Evolutionary conservation across 176 grass and related monocot genomes (phyloP), one percentile per base, ranked within the genome.

Genomic region (Phoenix roebelenii): DNA sequence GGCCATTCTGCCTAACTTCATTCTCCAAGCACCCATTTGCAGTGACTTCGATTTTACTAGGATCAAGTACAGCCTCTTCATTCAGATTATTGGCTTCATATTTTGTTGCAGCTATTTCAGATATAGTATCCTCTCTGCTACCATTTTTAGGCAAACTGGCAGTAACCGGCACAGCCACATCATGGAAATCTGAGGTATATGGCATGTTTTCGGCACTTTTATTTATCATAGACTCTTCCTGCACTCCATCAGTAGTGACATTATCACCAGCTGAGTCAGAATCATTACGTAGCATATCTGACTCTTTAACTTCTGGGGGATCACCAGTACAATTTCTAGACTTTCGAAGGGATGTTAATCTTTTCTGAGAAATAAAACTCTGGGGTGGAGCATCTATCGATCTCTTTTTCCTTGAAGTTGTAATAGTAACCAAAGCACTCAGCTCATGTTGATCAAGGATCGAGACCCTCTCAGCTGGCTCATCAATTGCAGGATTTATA

Each of bases 371-470:
- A 52, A 59, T 59, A 49, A 74, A 78, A 55, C 49, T 63, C 50
- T 83, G 62, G 49, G 51, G 72, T 51, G 49, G 72, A 63, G 59
- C 9, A 59, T 73, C 79, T 52, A 58, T 70, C 52, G 52, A 57
- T 25, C 69, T 79, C 68, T 85, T 84, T 64, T 70, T 82, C 29
- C 59, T 82, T 63, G 81, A 77, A 64, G 70, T 73, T 69, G 72
- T 86, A 66, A 26, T 68, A 79, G 78, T 60, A 52, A 67, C 67
- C 65, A 83, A 72, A 72, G 78, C 50, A 12, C 60, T 64, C 55
- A 83, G 69, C 57, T 79, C 77, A 74, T 81, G 78, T 76, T 86
- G 82, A 72, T 86, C 80, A 64, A 86, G 85, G 59, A 86, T 83
- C 2, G 84, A 78, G 62, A 69, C 64, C 59, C 77, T 91, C 76